These are phyloP conservation scores for Gigaspora rosea DNA, from an alignment of 192 early-diverging fungal species.

Conservation along the genomic window DNA sequence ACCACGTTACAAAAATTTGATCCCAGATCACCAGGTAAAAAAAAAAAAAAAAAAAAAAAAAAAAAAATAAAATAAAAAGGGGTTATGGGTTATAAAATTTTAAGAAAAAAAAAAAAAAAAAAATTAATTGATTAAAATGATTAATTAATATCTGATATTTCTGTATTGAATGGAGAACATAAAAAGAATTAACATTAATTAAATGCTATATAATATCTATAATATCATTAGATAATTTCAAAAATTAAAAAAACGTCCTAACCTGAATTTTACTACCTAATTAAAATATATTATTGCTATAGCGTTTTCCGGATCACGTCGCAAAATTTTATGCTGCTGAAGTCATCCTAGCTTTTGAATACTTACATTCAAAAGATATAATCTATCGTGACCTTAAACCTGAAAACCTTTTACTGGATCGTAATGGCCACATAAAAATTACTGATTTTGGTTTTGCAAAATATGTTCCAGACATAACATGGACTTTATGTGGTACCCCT, in stretches of 20 bases:
- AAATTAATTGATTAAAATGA: too few species aligned
- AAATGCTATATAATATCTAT: background rate
- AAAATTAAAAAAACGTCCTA: background rate
- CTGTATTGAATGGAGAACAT: too few species aligned
- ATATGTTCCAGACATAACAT: constrained; percentile 76
- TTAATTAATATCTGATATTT: too few species aligned
- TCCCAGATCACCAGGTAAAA: too few species aligned
- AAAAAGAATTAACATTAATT: too few species aligned
- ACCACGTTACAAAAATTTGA: too few species aligned
- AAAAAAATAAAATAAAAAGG: too few species aligned
- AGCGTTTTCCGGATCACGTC: constrained; percentile 85
- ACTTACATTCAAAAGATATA: constrained; percentile 82
- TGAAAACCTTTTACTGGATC: constrained; percentile 79
- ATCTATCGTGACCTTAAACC: constrained; percentile 94
- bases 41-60: too few species aligned
- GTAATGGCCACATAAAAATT: constrained; percentile 80
- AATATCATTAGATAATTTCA: background rate
- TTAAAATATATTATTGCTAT: constrained; percentile 22
- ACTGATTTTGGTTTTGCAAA: constrained; percentile 92
- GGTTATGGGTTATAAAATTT: too few species aligned
- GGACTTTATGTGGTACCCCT: constrained; percentile 84
- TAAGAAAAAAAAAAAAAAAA: too few species aligned
- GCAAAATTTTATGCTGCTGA: constrained; percentile 91
- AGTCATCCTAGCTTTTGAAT: constrained; percentile 86
- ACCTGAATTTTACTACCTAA: background rate